Evolutionary conservation across 2,329 filamentous ascomycete species (phyloP), one percentile per base, ranked within the genome.

Genomic region (Diaporthe eres): DNA sequence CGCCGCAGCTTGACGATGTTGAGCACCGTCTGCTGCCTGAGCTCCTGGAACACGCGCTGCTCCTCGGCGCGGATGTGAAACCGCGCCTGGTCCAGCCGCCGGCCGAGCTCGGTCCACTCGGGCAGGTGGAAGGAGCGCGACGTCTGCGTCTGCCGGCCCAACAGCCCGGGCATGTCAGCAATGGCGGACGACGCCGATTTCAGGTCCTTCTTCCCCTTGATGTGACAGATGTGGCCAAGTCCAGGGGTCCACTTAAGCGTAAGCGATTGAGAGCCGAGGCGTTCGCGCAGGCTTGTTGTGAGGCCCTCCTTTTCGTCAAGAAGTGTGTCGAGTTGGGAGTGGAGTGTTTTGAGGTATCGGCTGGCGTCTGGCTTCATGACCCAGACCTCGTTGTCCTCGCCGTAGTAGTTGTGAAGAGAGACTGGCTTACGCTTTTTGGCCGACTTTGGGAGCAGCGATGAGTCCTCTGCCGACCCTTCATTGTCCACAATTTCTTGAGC

Each of bases 151-250:
- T 95, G 93, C n/a, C 76, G 76, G 49, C 76, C 76, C 19, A 67
- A 65, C 31, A 65, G 70, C 49, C 67, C 58, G 17, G 60, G 73
- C 6, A 73, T 44, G 8, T 73, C 65, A 22, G 61, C 68, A 19
- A 75, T 61, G 57, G 55, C 57, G 34, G 71, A 47, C 44, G 93
- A 94, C 68, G 98, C 89, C 72, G 88, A 91, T n/a, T 85, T 85
- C 31, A 84, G 79, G 15, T 82, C 86, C 81, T 81, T 79, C 82
- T 94, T 96, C 47, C 95, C 95, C 83, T 93, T 97, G 80, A 98
- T 90, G 82, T 98, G 96, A 80, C 94, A 96, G 81, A 98, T 94
- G 82, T 99, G 95, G 12, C 97, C 96, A 2, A 98, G 89, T 19
- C 93, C 93, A 0, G 96, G 94, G 1, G 93, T 95, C 94, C 95